Conservation (phyloP, 2,329 filamentous ascomycete genomes). For the Stagonosporopsis tanaceti region DNA sequence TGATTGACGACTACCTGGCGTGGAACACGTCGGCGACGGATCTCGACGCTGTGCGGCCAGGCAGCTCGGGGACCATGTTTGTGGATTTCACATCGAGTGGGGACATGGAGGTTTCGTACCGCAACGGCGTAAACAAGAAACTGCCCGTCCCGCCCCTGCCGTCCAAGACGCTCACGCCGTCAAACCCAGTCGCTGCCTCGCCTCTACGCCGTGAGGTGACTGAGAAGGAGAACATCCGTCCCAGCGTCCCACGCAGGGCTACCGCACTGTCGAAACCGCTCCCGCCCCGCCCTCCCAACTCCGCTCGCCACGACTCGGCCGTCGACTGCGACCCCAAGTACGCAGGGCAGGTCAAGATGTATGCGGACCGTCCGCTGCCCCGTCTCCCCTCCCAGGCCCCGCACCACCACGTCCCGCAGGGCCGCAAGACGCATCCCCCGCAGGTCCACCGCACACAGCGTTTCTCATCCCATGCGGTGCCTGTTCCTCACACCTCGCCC, state of each 20-base stretch:
- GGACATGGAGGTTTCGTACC: conserved; percentile 9
- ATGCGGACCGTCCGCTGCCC: neutral
- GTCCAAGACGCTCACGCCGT: neutral
- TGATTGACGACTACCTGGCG: conserved; percentile 33
- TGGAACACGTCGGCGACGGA: conserved; percentile 15
- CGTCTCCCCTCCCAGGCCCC: neutral
- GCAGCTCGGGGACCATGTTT: conserved; percentile 28
- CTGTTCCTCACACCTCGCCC: neutral
- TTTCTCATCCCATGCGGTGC: neutral
- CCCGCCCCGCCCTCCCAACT: neutral
- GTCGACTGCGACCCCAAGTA: neutral
- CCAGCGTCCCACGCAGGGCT: neutral
- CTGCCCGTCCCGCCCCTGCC: conserved; percentile 11
- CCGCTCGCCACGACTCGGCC: conserved; percentile 11
- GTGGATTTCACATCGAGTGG: conserved; percentile 30
- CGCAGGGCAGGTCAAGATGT: neutral
- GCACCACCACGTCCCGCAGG: neutral
- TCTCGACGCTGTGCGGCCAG: neutral
- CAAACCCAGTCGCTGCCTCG: neutral
- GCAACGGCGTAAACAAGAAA: conserved; percentile 15
- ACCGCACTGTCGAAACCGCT: neutral
- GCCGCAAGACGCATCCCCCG: neutral
- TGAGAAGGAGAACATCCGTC: neutral
- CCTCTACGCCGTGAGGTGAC: neutral
- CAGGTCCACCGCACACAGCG: conserved; percentile 5